Conservation (phyloP, 441 rosid species). For the Daphne laureola region DNA sequence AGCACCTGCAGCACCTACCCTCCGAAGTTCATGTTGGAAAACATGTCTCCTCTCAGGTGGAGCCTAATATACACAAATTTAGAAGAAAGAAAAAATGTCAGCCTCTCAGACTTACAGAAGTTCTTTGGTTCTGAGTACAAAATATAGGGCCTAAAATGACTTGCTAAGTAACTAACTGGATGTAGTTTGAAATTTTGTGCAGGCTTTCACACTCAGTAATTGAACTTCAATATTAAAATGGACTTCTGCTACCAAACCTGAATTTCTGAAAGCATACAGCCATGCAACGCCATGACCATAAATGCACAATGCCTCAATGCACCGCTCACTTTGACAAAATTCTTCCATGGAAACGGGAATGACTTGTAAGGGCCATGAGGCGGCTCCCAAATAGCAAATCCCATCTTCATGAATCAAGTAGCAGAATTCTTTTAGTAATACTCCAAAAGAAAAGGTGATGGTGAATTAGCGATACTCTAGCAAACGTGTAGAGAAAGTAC, state of each 20-base stretch:
- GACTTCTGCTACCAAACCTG: conserved; percentile 30
- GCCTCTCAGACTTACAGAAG: too few species aligned
- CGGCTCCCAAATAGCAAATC: conserved; percentile 77
- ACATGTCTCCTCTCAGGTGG: conserved; percentile 51
- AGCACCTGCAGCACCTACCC: conserved; percentile 47
- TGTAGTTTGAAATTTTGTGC: too few species aligned
- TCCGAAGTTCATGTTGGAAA: conserved; percentile 39
- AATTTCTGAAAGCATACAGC: conserved; percentile 64
- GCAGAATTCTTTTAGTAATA: background rate
- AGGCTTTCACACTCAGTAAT: background rate
- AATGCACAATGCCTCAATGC: conserved; percentile 69
- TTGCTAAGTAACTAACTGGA: too few species aligned
- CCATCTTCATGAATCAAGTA: conserved; percentile 26
- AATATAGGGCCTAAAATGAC: too few species aligned
- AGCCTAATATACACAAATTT: conserved; percentile 35
- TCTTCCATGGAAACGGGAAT: conserved; percentile 59
- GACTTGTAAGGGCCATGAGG: conserved; percentile 65
- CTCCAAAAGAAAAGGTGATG: background rate
- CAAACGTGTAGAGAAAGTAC: background rate
- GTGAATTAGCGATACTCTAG: conserved; percentile 1
- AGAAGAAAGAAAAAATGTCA: background rate
- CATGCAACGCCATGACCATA: conserved; percentile 64
- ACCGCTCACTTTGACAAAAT: conserved; percentile 57
- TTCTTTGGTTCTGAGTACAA: too few species aligned
- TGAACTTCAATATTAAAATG: background rate